Conservation (phyloP, 2,329 filamentous ascomycete species). For the Paecilomyces niveus region DNA sequence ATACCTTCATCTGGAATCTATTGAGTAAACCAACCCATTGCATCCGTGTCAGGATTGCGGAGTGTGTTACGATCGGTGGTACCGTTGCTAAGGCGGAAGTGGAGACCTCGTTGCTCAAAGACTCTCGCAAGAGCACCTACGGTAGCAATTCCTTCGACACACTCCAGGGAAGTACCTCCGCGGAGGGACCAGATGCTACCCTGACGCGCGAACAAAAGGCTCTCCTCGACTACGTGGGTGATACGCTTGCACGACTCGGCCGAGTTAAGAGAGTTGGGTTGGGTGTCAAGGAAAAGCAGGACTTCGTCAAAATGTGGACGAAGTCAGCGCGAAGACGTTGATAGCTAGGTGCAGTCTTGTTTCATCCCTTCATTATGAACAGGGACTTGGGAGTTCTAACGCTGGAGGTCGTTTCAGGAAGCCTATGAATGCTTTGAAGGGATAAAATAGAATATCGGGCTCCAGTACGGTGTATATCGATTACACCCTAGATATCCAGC, state of each 20-base stretch:
- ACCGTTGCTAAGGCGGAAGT: conserved; percentile 15
- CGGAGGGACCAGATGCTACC: conserved; percentile 19
- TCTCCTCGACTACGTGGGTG: conserved; percentile 71
- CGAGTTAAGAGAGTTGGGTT: conserved; percentile 83
- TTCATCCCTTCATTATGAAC: background rate
- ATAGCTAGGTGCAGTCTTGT: background rate
- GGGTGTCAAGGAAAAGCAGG: conserved; percentile 72
- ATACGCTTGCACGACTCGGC: conserved; percentile 78
- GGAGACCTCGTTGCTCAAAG: conserved; percentile 10
- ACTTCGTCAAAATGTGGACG: conserved; percentile 69
- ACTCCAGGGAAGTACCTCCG: conserved; percentile 32
- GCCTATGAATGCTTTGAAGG: background rate
- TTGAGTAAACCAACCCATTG: conserved; percentile 79
- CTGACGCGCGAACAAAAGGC: conserved; percentile 54
- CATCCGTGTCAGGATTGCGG: conserved; percentile 84
- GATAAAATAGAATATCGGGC: background rate
- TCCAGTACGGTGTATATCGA: background rate
- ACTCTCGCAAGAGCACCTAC: conserved; percentile 20
- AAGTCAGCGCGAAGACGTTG: conserved; percentile 25
- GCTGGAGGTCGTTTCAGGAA: background rate
- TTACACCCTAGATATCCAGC: background rate
- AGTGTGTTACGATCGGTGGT: conserved; percentile 46
- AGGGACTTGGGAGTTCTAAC: background rate
- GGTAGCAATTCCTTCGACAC: conserved; percentile 42
- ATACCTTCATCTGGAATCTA: conserved; percentile 75